Evolutionary conservation across 805 yeast genomes (phyloP), one percentile per base, ranked within the genome.

Genomic region (Metschnikowia orientalis): DNA sequence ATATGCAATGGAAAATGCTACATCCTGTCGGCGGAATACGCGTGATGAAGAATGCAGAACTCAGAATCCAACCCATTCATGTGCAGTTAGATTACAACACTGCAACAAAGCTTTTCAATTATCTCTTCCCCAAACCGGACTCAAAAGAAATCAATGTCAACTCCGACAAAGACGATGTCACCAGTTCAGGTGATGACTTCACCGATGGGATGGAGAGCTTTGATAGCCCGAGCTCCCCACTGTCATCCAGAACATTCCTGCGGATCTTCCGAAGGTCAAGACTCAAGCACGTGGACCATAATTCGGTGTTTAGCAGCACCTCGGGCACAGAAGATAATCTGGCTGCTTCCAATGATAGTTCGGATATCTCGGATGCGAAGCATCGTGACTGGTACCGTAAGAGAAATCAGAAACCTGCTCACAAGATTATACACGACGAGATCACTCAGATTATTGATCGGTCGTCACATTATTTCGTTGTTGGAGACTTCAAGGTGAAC

Each of bases 11-110:
- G 97, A 72, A 76, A n/a, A 75, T 83, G 79, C 73, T 81, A 32
- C 76, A 74, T 34, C 87, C 95, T 0, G 81, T 90, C 35, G 97
- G 96, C 19, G 97, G 97, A 8, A 87, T 89, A 31, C 73, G 83
- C n/a, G 79, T 89, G 15, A 67, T 89, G 59, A 78, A 77, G 38
- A 62, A 71, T 31, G 79, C 86, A 15, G 74, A 74, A 22, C 64
- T 85, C 12, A 56, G 60, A 2, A 54, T 86, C 11, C 69, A 73
- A 32, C 95, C 95, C 1, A 48, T 89, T 40, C 76, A 75, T 39
- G 47, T 90, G 3, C 82, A 80, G 42, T 54, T 90, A 23, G 97
- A 89, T 40, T 83, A 81, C 42, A 63, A 61, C 1, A 75, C 89
- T 0, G 81, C 88, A 1, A 71, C 70, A 23, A 73, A 70, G 44